A percentile compares a stretch with the other conserved stretches of the same genome.
phyloP scores from a whole-genome alignment of 805 yeast species.

The Metschnikowia matae region DNA sequence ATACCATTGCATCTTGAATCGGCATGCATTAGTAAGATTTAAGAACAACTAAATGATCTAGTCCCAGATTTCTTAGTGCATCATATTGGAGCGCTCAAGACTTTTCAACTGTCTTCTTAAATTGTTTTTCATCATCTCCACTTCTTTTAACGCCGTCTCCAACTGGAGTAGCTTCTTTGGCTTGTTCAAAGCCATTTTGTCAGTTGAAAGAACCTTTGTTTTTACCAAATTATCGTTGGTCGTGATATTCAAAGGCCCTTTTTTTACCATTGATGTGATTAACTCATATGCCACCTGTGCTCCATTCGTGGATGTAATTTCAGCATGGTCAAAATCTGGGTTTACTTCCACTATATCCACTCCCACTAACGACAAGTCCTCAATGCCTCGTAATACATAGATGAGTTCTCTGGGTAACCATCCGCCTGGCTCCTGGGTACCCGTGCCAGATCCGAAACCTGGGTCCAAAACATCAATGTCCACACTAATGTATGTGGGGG shows the following conservation, averaged over 20 bases:
- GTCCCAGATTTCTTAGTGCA: too few relatives aligned
- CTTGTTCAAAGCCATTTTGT: neutral
- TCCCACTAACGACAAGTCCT: constrained; percentile 45
- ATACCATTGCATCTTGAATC: too few relatives aligned
- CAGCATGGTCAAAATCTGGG: constrained; percentile 62
- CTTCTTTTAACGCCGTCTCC: constrained; percentile 7
- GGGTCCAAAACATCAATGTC: constrained; percentile 67
- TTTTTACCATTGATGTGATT: constrained; percentile 70
- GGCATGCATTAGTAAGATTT: too few relatives aligned
- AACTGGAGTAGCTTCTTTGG: neutral
- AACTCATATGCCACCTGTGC: constrained; percentile 70
- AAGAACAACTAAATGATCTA: too few relatives aligned
- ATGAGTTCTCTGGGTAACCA: constrained; percentile 53
- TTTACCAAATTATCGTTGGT: constrained; percentile 5
- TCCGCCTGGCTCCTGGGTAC: constrained; percentile 59
- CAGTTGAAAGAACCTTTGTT: constrained; percentile 1
- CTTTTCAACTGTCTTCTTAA: constrained; percentile 9
- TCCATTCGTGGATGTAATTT: constrained; percentile 63
- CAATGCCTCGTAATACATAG: constrained; percentile 44
- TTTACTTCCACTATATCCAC: constrained; percentile 59
- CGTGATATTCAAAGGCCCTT: constrained; percentile 31
- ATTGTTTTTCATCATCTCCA: constrained; percentile 10
- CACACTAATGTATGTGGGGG: constrained; percentile 73
- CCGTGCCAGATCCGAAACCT: constrained; percentile 55
- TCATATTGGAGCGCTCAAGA: constrained; percentile 1